These are phyloP conservation scores for Clarireedia homoeocarpa DNA, from an alignment of 2,329 filamentous ascomycete species.

Conservation along the genomic window DNA sequence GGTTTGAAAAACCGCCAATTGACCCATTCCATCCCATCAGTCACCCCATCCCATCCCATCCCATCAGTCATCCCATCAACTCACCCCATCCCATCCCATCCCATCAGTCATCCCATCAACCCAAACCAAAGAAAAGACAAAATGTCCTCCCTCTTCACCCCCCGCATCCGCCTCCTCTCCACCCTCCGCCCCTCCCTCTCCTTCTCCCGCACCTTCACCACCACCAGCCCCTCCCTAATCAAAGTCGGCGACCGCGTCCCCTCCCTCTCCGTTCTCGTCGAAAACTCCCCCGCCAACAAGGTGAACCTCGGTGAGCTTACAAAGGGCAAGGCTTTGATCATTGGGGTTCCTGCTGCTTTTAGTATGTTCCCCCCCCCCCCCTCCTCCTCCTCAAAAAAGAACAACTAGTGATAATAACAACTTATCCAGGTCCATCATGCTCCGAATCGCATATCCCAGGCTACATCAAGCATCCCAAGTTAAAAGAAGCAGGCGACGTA, in stretches of 20 bases:
- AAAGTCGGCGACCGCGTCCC: constrained; percentile 75
- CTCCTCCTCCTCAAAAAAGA: background rate
- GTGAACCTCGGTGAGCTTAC: constrained; percentile 74
- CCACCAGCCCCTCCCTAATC: constrained; percentile 54
- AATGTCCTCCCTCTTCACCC: background rate
- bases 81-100: no score
- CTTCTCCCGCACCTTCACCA: constrained; percentile 47
- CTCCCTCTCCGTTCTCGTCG: constrained; percentile 65
- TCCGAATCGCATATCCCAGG: constrained; percentile 71
- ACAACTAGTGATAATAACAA: background rate
- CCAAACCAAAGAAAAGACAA: background rate
- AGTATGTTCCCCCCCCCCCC: constrained; percentile 33
- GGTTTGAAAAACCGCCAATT: no score
- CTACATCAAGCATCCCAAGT: constrained; percentile 71
- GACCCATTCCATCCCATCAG: no score
- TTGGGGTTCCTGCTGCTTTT: constrained; percentile 80
- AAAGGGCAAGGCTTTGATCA: constrained; percentile 67
- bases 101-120: no score
- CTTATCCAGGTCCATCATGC: constrained; percentile 46
- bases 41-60: background rate
- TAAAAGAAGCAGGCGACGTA: constrained; percentile 73
- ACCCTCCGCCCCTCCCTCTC: constrained; percentile 8
- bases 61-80: no score
- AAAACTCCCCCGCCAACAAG: constrained; percentile 86
- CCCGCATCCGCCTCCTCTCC: constrained; percentile 19